phyloP scores from a whole-genome alignment of 257 asterid species.

The Solanum rostratum region DNA sequence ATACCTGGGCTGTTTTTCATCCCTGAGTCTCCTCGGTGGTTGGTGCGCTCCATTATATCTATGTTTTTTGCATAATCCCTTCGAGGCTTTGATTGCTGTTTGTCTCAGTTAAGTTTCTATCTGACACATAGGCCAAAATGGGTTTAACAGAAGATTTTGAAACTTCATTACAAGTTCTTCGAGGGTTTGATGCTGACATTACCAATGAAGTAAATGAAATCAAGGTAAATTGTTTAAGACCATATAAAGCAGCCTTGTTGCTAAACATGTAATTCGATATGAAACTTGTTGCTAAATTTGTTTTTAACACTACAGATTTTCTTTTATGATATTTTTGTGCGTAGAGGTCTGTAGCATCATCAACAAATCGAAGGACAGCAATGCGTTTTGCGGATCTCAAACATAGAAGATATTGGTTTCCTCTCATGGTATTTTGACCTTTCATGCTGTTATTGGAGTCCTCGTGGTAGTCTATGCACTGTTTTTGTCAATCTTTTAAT shows the following conservation, averaged over 20 bases:
- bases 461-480: not conserved
- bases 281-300: not conserved
- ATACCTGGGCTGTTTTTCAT: constrained; percentile 37
- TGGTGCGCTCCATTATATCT: constrained; percentile 48
- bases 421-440: constrained; percentile 54
- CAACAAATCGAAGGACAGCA: constrained; percentile 73
- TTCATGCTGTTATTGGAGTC: not conserved
- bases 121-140: constrained; percentile 71
- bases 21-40: constrained; percentile 83
- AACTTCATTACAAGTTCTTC: constrained; percentile 85
- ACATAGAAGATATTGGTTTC: constrained; percentile 86
- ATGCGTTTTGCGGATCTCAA: constrained; percentile 71
- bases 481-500: not conserved
- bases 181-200: constrained; percentile 89
- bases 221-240: constrained; percentile 21
- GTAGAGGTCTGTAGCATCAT: constrained; percentile 75
- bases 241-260: not conserved
- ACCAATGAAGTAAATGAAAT: constrained; percentile 72
- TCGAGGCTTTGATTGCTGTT: not conserved
- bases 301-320: not conserved
- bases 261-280: not conserved
- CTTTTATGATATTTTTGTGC: constrained; percentile 4
- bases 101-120: constrained; percentile 8
- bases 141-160: constrained; percentile 91
- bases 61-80: not conserved